phyloP scores from a whole-genome alignment of 371 early-diverging fungal species.

The Mortierella sp. region DNA sequence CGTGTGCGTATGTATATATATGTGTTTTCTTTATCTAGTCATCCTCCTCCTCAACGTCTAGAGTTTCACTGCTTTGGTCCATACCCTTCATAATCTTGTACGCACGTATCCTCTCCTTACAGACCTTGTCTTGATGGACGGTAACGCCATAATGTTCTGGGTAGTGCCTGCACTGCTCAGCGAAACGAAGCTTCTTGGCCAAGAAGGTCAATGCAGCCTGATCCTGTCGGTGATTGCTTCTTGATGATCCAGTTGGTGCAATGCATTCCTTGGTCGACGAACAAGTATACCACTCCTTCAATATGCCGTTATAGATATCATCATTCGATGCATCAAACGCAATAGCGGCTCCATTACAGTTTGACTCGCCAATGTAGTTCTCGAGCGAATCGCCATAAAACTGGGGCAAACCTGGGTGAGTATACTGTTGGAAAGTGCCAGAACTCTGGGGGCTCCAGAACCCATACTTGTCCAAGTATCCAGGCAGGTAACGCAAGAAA shows the following conservation, averaged over 20 bases:
- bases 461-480: slow-evolving; percentile 59
- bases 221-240: slow-evolving; percentile 75
- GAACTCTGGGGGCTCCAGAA: slow-evolving; percentile 73
- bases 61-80: slow-evolving; percentile 14
- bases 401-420: slow-evolving; percentile 71
- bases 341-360: slow-evolving; percentile 75
- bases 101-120: slow-evolving; percentile 58
- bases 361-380: slow-evolving; percentile 60
- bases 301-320: slow-evolving; percentile 61
- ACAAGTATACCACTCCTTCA: slow-evolving; percentile 71
- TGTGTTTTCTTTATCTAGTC: too few relatives aligned
- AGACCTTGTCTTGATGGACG: slow-evolving; percentile 66
- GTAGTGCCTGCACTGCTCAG: slow-evolving; percentile 47
- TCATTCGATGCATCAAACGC: slow-evolving; percentile 68
- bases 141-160: slow-evolving; percentile 68
- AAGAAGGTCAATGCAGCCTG: slow-evolving; percentile 73
- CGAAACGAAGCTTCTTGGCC: slow-evolving; percentile 46
- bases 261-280: slow-evolving; percentile 69
- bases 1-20: too few relatives aligned
- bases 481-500: slow-evolving; percentile 63
- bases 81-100: slow-evolving; percentile 55
- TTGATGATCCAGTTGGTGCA: slow-evolving; percentile 71
- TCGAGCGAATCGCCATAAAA: slow-evolving; percentile 61
- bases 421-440: slow-evolving; percentile 65
- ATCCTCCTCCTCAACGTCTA: slow-evolving; percentile 27